phyloP scores from a whole-genome alignment of 352 stramenopile genomes.

The Globisporangium cylindrosporum region DNA sequence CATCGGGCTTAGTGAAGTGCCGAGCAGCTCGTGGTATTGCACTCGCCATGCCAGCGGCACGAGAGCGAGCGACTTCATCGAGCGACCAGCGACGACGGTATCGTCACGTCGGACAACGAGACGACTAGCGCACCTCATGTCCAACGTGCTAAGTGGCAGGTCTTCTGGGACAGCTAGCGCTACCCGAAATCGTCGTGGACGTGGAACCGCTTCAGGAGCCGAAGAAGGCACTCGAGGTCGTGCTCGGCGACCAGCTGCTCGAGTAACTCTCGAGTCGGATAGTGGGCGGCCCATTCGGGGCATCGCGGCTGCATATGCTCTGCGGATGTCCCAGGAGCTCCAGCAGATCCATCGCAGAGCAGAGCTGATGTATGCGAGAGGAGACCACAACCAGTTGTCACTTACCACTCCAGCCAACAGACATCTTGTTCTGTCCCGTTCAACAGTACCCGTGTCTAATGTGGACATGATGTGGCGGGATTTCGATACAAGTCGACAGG shows the following conservation, averaged over 20 bases:
- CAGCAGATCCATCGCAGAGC: conserved; percentile 66
- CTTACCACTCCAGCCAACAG: conserved; percentile 23
- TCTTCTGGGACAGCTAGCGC: too few species aligned
- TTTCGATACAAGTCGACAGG: conserved; percentile 43
- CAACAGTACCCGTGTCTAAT: conserved; percentile 16
- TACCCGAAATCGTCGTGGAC: conserved; percentile 8
- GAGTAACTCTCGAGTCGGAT: conserved; percentile 29
- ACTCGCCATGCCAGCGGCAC: conserved; percentile 33
- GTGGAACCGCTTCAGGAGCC: conserved; percentile 7
- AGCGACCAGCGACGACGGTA: conserved; percentile 50
- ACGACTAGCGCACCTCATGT: conserved; percentile 73
- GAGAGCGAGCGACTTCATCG: conserved; percentile 56
- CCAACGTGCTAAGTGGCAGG: conserved; percentile 46
- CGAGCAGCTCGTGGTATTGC: conserved; percentile 72
- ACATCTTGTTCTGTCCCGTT: conserved; percentile 22
- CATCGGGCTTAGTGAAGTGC: conserved; percentile 54
- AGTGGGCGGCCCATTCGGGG: conserved; percentile 49
- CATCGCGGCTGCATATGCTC: conserved; percentile 58
- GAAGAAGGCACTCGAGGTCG: conserved; percentile 16
- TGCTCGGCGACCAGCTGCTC: conserved; percentile 4
- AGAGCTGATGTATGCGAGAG: conserved; percentile 71
- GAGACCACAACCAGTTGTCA: conserved; percentile 44
- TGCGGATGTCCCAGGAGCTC: conserved; percentile 78
- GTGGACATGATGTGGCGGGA: conserved; percentile 68
- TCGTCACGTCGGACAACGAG: conserved; percentile 58